Conservation (phyloP, 306 rosid genomes). For the Morella rubra region DNA sequence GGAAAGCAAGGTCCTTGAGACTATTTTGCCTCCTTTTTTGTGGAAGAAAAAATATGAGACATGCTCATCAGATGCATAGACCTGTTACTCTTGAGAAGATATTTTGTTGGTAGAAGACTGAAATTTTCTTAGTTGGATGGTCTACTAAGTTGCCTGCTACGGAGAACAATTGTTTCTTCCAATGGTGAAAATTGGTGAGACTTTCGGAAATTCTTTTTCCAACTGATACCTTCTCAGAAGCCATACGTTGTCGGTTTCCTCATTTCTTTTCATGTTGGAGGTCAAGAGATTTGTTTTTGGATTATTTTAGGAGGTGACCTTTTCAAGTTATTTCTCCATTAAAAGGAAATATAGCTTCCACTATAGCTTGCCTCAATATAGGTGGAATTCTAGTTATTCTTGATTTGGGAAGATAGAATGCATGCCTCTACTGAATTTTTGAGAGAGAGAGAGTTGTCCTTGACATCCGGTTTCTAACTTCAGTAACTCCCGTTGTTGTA, state of each 20-base stretch:
- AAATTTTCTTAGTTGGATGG: not conserved
- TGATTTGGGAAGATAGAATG: not conserved
- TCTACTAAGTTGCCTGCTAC: not conserved
- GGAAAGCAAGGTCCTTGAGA: not conserved
- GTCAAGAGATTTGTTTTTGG: not conserved
- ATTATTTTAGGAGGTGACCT: not conserved
- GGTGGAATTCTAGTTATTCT: not conserved
- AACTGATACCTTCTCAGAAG: not conserved
- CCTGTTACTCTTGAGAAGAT: not conserved
- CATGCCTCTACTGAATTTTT: not conserved
- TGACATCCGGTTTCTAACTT: not conserved
- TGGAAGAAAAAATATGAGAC: not conserved
- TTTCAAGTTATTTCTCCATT: not conserved
- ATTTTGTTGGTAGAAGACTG: not conserved
- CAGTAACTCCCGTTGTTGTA: not conserved
- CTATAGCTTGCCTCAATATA: not conserved
- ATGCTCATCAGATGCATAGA: not conserved
- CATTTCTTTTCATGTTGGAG: not conserved
- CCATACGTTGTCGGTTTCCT: not conserved
- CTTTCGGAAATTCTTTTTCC: not conserved
- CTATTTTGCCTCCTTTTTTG: not conserved
- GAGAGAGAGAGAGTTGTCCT: not conserved
- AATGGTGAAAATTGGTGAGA: not conserved
- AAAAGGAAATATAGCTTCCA: not conserved
- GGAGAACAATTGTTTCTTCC: no score